Conservation (phyloP, 1,284 basidiomycete genomes). For the Omphalotus olearius region DNA sequence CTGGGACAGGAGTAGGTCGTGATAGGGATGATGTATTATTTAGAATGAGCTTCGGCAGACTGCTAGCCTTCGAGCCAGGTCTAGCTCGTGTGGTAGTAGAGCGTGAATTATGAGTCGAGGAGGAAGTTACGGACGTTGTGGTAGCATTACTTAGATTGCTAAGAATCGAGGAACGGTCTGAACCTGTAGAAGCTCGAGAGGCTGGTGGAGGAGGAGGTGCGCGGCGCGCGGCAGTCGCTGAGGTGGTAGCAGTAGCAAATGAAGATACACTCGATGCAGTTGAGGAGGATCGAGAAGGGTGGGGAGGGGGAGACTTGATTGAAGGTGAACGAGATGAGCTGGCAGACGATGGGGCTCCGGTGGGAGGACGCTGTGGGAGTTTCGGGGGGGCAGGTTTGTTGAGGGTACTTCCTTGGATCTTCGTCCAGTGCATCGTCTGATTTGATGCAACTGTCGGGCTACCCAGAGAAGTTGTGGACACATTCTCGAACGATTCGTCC, state of each 20-base stretch:
- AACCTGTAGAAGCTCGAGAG: conserved; percentile 37
- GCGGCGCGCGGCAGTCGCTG: conserved; percentile 24
- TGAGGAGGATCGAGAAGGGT: conserved; percentile 25
- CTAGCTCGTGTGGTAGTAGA: neutral
- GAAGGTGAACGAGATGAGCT: conserved; percentile 12
- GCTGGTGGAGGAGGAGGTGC: conserved; percentile 30
- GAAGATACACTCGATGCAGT: conserved; percentile 17
- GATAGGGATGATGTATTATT: conserved; percentile 12
- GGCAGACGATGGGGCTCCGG: conserved; percentile 21
- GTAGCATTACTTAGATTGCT: conserved; percentile 28
- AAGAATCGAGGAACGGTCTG: conserved; percentile 61
- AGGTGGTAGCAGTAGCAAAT: neutral
- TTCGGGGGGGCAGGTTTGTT: conserved; percentile 42
- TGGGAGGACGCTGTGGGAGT: conserved; percentile 47
- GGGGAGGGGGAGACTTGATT: conserved; percentile 25
- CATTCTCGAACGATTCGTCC: conserved; percentile 67
- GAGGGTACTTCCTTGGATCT: conserved; percentile 26
- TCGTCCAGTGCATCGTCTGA: conserved; percentile 39
- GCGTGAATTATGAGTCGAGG: neutral
- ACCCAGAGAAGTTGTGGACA: conserved; percentile 37
- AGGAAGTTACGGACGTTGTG: conserved; percentile 23
- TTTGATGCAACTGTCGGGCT: conserved; percentile 38
- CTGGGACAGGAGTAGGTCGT: conserved; percentile 63
- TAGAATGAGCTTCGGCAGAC: conserved; percentile 18
- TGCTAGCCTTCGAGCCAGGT: neutral